Evolutionary conservation across 176 grass and related monocot genomes (phyloP), one percentile per base, ranked within the genome.

Genomic region (Oropetium thomaeum): DNA sequence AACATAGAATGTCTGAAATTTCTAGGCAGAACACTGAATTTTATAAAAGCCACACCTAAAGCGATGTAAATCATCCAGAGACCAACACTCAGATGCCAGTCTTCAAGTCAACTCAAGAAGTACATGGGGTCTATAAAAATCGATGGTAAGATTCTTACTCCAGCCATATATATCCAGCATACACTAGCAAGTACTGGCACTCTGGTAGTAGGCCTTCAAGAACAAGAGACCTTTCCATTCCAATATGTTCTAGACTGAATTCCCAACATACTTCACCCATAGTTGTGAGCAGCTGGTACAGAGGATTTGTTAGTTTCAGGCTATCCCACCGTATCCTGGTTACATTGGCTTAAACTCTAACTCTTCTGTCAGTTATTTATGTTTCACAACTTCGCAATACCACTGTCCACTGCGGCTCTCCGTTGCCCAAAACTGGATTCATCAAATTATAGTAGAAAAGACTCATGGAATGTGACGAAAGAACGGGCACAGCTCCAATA

Each of bases 1-100:
- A 74, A 19, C 47, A n/a, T n/a, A 25, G 62, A 74, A 67, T 67
- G 52, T 58, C 3, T 59, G 39, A 67, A 45, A 37, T 66, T n/a
- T 30, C 14, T n/a, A 49, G 49, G 33, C 4, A 51, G 16, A 31
- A 43, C 23, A 28, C 12, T 42, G 38, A n/a, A n/a, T n/a, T n/a
- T n/a, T n/a, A n/a, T n/a, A n/a, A n/a, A n/a, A n/a, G n/a, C n/a
- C n/a, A n/a, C n/a, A n/a, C n/a, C n/a, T n/a, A n/a, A n/a, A n/a
- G n/a, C n/a, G n/a, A n/a, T n/a, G n/a, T n/a, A n/a, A n/a, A n/a
- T n/a, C n/a, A n/a, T n/a, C n/a, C n/a, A n/a, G n/a, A n/a, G n/a
- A n/a, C n/a, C n/a, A n/a, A n/a, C n/a, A n/a, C n/a, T n/a, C n/a
- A n/a, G n/a, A n/a, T n/a, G n/a, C n/a, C n/a, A n/a, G n/a, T n/a